Evolutionary conservation across 495 filamentous ascomycete genomes (phyloP).

Genomic region (Lentithecium fluviatile): DNA sequence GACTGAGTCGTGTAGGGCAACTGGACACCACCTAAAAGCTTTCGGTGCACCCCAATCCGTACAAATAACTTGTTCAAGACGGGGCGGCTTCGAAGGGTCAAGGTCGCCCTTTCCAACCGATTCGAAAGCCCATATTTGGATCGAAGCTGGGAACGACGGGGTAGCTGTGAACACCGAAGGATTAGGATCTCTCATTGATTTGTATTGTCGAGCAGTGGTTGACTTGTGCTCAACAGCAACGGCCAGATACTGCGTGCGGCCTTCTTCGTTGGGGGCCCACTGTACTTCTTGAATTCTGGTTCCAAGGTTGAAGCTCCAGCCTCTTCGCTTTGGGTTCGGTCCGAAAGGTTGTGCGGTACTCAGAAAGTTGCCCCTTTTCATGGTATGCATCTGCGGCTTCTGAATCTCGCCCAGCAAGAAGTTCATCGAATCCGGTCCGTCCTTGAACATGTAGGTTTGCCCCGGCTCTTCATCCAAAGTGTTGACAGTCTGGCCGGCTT

Average conservation of each 20-base stretch:
- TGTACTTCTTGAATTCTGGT: slow-evolving; percentile 52
- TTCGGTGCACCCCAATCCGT: slow-evolving; percentile 62
- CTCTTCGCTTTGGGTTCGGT: slow-evolving; percentile 41
- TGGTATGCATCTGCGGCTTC: slow-evolving; percentile 45
- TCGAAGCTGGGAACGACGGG: slow-evolving; percentile 48
- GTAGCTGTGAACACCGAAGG: slow-evolving; percentile 52
- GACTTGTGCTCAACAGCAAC: slow-evolving; percentile 46
- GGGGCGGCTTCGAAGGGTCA: slow-evolving; percentile 46
- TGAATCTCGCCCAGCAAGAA: slow-evolving; percentile 55
- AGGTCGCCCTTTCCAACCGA: slow-evolving; percentile 41
- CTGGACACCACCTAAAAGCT: slow-evolving; percentile 64
- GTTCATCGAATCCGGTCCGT: slow-evolving; percentile 42
- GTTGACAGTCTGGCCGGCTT: slow-evolving; percentile 38
- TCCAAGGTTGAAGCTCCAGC: slow-evolving; percentile 61
- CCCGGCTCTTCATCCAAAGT: slow-evolving; percentile 31
- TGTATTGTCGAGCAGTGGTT: not conserved
- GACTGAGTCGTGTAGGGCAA: slow-evolving; percentile 40
- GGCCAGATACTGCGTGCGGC: slow-evolving; percentile 56
- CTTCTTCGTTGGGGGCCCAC: slow-evolving; percentile 58
- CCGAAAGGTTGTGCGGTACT: slow-evolving; percentile 51
- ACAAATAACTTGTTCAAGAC: slow-evolving; percentile 55
- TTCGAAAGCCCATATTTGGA: slow-evolving; percentile 63
- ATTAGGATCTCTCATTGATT: slow-evolving; percentile 35
- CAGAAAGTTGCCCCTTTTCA: slow-evolving; percentile 47
- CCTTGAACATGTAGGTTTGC: slow-evolving; percentile 48